Base-by-base conservation (phyloP, 2,329 filamentous ascomycete genomes). In the Triangularia setosa region DNA sequence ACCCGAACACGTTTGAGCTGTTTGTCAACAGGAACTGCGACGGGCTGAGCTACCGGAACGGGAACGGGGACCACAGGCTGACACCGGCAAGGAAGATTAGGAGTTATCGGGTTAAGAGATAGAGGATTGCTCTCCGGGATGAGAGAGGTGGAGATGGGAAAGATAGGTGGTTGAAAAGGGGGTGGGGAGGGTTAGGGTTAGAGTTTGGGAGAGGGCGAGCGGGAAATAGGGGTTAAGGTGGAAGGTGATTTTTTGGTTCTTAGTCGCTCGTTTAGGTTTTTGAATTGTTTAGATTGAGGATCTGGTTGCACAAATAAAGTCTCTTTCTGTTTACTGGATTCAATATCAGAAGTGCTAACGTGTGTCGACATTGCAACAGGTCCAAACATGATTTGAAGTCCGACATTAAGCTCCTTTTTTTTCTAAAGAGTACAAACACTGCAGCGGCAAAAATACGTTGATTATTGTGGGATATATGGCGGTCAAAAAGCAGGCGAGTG, bases 41-140 rank as follows among this genome's bases (percentile, higher is more conserved):
- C 21, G 58, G 58, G 16, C 58, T 67, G 30, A 67, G 65, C 65
- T 67, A 67, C 61, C 63, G 65, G 58, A 67, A 65, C 54, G 56
- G 33, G 40, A 35, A 53, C 4, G 65, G 65, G 33, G 23, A 61
- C 24, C 44, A 58, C 55, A 64, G 48, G 24, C 40, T 67, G 33
- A 60, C 27, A 6, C 60, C 60, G n/a, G 44, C 64, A 7, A 63
- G 65, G 60, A 64, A 61, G 54, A 65, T 65, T 48, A 28, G 60
- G 28, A 64, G 63, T 57, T 67, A 67, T 59, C 55, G 60, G 44
- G 65, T 67, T 60, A 64, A 30, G 65, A 60, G 60, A 14, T 23
- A 27, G 33, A 21, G n/a, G n/a, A n/a, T n/a, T n/a, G n/a, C n/a
- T n/a, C n/a, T n/a, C n/a, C n/a, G 27, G 8, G 27, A 30, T 4